Percentiles rank a stretch among this genome's conserved stretches.
Conservation (phyloP, 495 filamentous ascomycete genomes). For the Aspergillus saccharolyticus region DNA sequence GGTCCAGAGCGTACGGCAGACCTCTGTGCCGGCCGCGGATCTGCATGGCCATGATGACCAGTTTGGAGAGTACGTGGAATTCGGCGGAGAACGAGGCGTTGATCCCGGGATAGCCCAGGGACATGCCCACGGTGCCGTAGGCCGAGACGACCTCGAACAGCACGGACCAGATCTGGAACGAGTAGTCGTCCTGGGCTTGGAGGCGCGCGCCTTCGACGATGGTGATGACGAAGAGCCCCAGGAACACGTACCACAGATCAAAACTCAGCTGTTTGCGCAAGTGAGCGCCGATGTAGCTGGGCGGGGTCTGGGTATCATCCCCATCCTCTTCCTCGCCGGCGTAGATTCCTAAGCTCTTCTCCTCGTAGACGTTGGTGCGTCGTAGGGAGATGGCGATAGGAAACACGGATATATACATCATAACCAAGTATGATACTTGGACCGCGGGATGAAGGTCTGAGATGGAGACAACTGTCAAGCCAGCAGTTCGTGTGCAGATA, state of each 20-base stretch:
- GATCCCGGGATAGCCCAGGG: slow-evolving; percentile 68
- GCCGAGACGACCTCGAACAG: slow-evolving; percentile 90
- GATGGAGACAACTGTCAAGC: slow-evolving; percentile 75
- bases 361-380: slow-evolving; percentile 94
- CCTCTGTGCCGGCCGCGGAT: slow-evolving; percentile 89
- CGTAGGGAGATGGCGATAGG: slow-evolving; percentile 93
- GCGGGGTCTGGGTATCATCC: slow-evolving; percentile 48
- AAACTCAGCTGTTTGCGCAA: slow-evolving; percentile 86
- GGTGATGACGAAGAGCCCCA: slow-evolving; percentile 81
- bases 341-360: slow-evolving; percentile 85
- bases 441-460: slow-evolving; percentile 79
- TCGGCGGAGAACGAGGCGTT: slow-evolving; percentile 77
- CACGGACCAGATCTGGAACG: slow-evolving; percentile 74
- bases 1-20: slow-evolving; percentile 84
- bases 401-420: slow-evolving; percentile 99
- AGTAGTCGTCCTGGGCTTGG: slow-evolving; percentile 48
- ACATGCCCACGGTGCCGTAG: slow-evolving; percentile 92
- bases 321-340: slow-evolving; percentile 38
- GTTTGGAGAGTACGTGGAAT: slow-evolving; percentile 76
- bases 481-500: slow-evolving; percentile 78
- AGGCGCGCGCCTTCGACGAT: slow-evolving; percentile 72
- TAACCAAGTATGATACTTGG: slow-evolving; percentile 91
- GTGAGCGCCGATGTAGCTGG: slow-evolving; percentile 82
- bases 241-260: slow-evolving; percentile 90
- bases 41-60: slow-evolving; percentile 91